Conservation (phyloP, 768 basidiomycete species). For the Podaxis sp. region DNA sequence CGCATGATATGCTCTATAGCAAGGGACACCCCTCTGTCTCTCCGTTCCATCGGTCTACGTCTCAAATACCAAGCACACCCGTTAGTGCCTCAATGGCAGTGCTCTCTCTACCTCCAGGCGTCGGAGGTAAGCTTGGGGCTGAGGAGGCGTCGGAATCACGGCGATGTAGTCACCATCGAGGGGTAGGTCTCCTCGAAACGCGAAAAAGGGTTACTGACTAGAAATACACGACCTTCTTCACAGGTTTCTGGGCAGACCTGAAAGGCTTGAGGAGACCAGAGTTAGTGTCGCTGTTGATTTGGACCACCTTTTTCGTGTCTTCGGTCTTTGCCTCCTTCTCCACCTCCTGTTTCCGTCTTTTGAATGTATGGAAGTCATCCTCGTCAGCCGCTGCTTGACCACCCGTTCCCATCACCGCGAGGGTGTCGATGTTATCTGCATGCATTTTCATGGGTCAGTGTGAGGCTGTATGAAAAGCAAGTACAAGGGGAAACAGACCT, state of each 20-base stretch:
- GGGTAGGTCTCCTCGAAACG: too few species aligned
- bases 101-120: too few species aligned
- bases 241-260: background rate
- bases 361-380: constrained; percentile 88
- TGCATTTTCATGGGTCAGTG: background rate
- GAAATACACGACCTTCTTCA: constrained; percentile 7
- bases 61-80: too few species aligned
- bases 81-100: too few species aligned
- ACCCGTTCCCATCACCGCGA: constrained; percentile 38
- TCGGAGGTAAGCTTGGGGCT: too few species aligned
- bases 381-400: constrained; percentile 79
- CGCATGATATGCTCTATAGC: too few species aligned
- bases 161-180: too few species aligned
- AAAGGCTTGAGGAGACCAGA: background rate
- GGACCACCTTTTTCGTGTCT: constrained; percentile 30
- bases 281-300: background rate
- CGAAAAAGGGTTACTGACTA: background rate
- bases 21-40: too few species aligned
- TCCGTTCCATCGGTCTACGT: too few species aligned
- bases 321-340: constrained; percentile 54
- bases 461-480: background rate
- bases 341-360: constrained; percentile 56
- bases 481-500: constrained; percentile 30
- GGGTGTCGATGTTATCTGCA: constrained; percentile 31
- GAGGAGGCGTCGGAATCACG: too few species aligned